Percentiles rank a stretch among this genome's conserved stretches.
phyloP scores from a whole-genome alignment of 768 basidiomycete genomes.

The Paxillus rubicundulus region DNA sequence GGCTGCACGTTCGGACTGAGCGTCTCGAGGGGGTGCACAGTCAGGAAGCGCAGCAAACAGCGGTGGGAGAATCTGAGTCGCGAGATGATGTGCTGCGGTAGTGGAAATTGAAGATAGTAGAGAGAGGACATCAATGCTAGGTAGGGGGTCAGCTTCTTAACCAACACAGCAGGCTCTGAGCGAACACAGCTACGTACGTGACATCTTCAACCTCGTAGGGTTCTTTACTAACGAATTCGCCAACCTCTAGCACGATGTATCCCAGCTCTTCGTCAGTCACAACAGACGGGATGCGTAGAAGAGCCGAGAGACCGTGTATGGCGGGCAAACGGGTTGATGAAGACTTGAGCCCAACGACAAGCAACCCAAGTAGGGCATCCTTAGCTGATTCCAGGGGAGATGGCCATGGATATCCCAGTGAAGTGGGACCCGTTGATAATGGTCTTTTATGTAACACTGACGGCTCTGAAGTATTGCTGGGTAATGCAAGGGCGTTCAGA shows the following conservation, averaged over 20 bases:
- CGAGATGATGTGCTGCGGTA: constrained; percentile 60
- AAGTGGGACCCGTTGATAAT: constrained; percentile 35
- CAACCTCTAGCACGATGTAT: constrained; percentile 73
- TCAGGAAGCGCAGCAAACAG: constrained; percentile 78
- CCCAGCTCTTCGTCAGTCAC: constrained; percentile 72
- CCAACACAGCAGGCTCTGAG: background rate
- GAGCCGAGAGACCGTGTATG: constrained; percentile 59
- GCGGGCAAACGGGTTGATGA: constrained; percentile 54
- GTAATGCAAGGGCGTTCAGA: constrained; percentile 42
- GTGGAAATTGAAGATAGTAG: constrained; percentile 62
- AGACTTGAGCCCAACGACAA: constrained; percentile 56
- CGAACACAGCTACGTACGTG: constrained; percentile 33
- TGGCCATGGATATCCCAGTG: constrained; percentile 24
- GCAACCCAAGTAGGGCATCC: constrained; percentile 69
- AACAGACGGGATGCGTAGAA: constrained; percentile 63
- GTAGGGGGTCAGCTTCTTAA: background rate
- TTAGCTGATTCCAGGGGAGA: constrained; percentile 57
- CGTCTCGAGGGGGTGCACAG: constrained; percentile 52
- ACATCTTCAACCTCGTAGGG: constrained; percentile 53
- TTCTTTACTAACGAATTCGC: constrained; percentile 57
- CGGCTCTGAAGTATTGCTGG: background rate
- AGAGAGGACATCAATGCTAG: constrained; percentile 57
- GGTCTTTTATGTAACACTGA: background rate
- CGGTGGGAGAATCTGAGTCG: constrained; percentile 73
- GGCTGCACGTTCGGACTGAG: constrained; percentile 51